Conservation (phyloP, 108 stramenopile species). For the Chaetoceros muelleri region DNA sequence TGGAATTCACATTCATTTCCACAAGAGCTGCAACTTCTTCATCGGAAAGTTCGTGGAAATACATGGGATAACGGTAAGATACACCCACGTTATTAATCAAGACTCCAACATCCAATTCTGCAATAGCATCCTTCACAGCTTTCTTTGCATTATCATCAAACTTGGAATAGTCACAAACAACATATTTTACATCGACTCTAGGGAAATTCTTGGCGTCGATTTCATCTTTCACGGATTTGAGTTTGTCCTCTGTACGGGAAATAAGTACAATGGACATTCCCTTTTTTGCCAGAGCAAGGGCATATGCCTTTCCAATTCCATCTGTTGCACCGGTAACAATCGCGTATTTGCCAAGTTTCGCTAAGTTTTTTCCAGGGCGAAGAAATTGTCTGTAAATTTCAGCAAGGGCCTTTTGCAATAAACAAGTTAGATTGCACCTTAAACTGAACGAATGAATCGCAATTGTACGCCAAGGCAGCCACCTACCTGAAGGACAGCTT, state of each 20-base stretch:
- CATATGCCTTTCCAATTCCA: constrained; percentile 98
- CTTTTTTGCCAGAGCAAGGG: constrained; percentile 87
- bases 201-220: constrained; percentile 24
- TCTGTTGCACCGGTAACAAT: constrained; percentile 99
- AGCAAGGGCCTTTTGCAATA: constrained; percentile 14
- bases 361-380: constrained; percentile 82
- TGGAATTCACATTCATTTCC: constrained; percentile 94
- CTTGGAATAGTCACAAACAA: constrained; percentile 91
- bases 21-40: constrained; percentile 59
- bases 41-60: constrained; percentile 90
- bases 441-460: too few species aligned
- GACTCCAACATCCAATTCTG: constrained; percentile 83
- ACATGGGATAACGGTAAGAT: constrained; percentile 92
- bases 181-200: constrained; percentile 60
- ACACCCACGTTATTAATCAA: constrained; percentile 99
- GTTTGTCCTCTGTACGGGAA: constrained; percentile 90
- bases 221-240: constrained; percentile 37
- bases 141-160: constrained; percentile 80
- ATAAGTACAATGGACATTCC: constrained; percentile 94
- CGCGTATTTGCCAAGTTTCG: constrained; percentile 93
- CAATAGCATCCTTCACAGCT: constrained; percentile 50
- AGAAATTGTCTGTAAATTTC: constrained; percentile 81
- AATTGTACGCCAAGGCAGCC: too few species aligned
- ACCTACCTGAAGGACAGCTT: too few species aligned
- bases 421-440: too few species aligned